Conservation (phyloP, 2,329 filamentous ascomycete species). For the Fusarium sp. region DNA sequence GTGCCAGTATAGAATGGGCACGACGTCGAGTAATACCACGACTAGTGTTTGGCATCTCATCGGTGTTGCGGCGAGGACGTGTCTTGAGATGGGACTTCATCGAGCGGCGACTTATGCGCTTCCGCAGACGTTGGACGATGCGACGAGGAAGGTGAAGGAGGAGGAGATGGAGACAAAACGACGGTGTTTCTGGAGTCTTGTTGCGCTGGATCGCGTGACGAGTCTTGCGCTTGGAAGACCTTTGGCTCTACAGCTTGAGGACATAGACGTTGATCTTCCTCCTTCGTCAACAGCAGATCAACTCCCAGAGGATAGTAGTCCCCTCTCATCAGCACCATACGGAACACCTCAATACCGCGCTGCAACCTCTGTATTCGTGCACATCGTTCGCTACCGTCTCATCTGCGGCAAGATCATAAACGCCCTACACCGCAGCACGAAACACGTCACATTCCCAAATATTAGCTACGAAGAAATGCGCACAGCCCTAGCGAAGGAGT, state of each 20-base stretch:
- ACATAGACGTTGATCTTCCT: constrained; percentile 52
- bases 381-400: constrained; percentile 52
- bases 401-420: constrained; percentile 53
- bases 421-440: constrained; percentile 46
- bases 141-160: background rate
- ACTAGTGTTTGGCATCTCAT: constrained; percentile 58
- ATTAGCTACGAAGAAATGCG: constrained; percentile 28
- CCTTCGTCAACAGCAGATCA: constrained; percentile 26
- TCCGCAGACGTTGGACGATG: background rate
- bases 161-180: constrained; percentile 49
- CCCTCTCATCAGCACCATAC: constrained; percentile 27
- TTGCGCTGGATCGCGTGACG: constrained; percentile 51
- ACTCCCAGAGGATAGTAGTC: constrained; percentile 20
- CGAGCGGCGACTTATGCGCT: constrained; percentile 49
- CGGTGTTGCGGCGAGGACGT: constrained; percentile 53
- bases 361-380: constrained; percentile 48
- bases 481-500: constrained; percentile 40
- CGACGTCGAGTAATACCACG: constrained; percentile 50
- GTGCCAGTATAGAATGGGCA: constrained; percentile 55
- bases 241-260: constrained; percentile 52
- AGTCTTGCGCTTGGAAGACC: constrained; percentile 53
- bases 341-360: constrained; percentile 39
- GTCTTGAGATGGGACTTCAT: constrained; percentile 54
- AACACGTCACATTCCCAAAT: constrained; percentile 14
- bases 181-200: constrained; percentile 55